These are phyloP conservation scores for Cyphellophora europaea DNA, from an alignment of 2,329 filamentous ascomycete genomes.

Conservation along the genomic window DNA sequence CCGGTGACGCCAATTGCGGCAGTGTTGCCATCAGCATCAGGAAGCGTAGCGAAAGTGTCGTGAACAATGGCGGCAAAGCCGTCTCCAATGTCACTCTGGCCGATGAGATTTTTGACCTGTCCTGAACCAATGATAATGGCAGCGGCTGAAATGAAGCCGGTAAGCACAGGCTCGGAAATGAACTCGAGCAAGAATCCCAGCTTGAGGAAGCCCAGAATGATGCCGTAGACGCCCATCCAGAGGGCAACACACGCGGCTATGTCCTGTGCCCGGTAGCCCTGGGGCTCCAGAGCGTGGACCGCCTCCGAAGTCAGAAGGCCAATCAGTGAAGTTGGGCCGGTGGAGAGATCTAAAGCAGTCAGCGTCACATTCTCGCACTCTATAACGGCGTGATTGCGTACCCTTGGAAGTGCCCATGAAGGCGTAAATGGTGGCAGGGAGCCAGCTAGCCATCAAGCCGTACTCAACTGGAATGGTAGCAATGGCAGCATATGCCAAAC, in stretches of 20 bases:
- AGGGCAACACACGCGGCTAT: slow-evolving; percentile 54
- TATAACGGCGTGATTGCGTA: slow-evolving; percentile 18
- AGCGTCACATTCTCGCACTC: slow-evolving; percentile 2
- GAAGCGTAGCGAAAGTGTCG: slow-evolving; percentile 47
- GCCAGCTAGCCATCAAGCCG: slow-evolving; percentile 50
- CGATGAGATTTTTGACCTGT: slow-evolving; percentile 52
- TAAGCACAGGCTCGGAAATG: slow-evolving; percentile 54
- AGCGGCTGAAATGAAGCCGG: slow-evolving; percentile 56
- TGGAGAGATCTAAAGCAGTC: slow-evolving; percentile 41
- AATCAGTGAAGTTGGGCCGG: slow-evolving; percentile 55
- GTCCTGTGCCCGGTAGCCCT: slow-evolving; percentile 41
- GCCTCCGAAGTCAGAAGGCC: slow-evolving; percentile 55
- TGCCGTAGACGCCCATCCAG: slow-evolving; percentile 52
- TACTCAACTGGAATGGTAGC: slow-evolving; percentile 52
- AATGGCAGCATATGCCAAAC: slow-evolving; percentile 51
- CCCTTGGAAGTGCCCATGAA: slow-evolving; percentile 55
- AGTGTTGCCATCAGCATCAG: slow-evolving; percentile 47
- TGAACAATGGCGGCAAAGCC: slow-evolving; percentile 49
- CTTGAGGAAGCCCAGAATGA: slow-evolving; percentile 53
- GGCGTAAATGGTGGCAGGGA: slow-evolving; percentile 47
- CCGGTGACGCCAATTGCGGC: slow-evolving; percentile 50
- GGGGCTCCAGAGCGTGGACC: slow-evolving; percentile 40
- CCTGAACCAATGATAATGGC: slow-evolving; percentile 56
- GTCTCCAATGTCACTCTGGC: slow-evolving; percentile 39
- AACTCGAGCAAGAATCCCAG: slow-evolving; percentile 58